phyloP scores from a whole-genome alignment of 106 monocot species.

The Ottelia alismoides region DNA sequence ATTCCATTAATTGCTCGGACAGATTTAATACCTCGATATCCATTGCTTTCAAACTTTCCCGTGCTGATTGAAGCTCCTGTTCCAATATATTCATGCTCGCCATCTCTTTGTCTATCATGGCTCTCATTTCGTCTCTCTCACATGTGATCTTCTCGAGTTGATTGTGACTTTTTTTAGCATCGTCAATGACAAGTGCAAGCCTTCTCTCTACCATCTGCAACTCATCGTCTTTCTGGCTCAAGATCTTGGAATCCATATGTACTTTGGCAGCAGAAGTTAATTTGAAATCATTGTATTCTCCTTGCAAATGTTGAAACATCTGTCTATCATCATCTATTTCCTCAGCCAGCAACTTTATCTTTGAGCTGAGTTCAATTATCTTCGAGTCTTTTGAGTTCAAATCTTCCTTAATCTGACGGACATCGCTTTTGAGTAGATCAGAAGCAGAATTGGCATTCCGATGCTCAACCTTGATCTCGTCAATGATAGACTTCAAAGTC shows the following conservation, averaged over 20 bases:
- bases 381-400: constrained; percentile 27
- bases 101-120: constrained; percentile 37
- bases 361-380: no score
- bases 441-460: constrained; percentile 30
- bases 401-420: constrained; percentile 30
- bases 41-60: constrained; percentile 27
- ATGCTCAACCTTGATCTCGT: constrained; percentile 39
- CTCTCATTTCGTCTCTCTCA: constrained; percentile 44
- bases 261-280: constrained; percentile 28
- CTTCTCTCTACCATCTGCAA: constrained; percentile 36
- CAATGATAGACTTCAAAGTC: constrained; percentile 27
- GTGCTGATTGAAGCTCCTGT: constrained; percentile 31
- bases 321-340: constrained; percentile 32
- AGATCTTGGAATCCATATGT: constrained; percentile 31
- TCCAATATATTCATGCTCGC: constrained; percentile 21
- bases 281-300: constrained; percentile 49
- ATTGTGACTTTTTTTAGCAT: constrained; percentile 17
- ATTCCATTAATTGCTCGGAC: constrained; percentile 25
- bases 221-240: constrained; percentile 52
- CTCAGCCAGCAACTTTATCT: constrained; percentile 23
- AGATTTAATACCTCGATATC: constrained; percentile 33
- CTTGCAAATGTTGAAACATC: constrained; percentile 31
- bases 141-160: constrained; percentile 30
- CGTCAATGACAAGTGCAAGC: constrained; percentile 25
- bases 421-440: constrained; percentile 36